These are phyloP conservation scores for Cudoniella acicularis DNA, from an alignment of 495 filamentous ascomycete species.

Conservation along the genomic window DNA sequence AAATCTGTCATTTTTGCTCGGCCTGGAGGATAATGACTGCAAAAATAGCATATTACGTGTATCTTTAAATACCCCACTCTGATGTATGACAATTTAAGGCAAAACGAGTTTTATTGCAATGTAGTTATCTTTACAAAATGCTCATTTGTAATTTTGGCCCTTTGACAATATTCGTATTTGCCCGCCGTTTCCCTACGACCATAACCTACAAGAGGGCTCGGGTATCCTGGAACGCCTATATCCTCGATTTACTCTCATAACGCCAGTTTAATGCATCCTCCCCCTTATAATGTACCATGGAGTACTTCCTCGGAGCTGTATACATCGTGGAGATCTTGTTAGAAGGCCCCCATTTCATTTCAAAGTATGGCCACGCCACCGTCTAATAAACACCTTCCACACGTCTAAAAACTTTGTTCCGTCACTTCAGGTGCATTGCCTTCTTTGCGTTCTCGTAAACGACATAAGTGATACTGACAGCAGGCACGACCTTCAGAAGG, in stretches of 20 bases:
- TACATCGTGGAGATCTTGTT: neutral
- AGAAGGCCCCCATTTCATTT: neutral
- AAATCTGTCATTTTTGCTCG: too few relatives aligned
- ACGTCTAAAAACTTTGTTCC: neutral
- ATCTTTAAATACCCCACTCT: too few relatives aligned
- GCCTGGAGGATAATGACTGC: too few relatives aligned
- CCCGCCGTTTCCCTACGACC: neutral
- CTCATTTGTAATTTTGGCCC: neutral
- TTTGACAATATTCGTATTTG: neutral
- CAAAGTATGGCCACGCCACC: neutral
- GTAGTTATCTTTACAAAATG: neutral
- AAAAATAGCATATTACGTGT: too few relatives aligned
- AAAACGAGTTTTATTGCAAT: neutral
- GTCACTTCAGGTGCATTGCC: slow-evolving; percentile 20
- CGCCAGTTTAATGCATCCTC: slow-evolving; percentile 9
- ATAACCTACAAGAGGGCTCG: neutral
- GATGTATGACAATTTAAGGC: too few relatives aligned
- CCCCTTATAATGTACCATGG: neutral
- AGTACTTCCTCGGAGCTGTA: neutral
- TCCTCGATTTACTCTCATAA: too few relatives aligned
- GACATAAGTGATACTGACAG: slow-evolving; percentile 95
- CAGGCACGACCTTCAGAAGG: slow-evolving; percentile 92
- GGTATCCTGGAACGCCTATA: slow-evolving; percentile 15
- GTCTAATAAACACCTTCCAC: neutral
- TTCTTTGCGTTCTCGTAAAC: slow-evolving; percentile 95